Evolutionary conservation across 2,329 filamentous ascomycete species (phyloP), one percentile per base, ranked within the genome.

Genomic region (Drechslerella coelobrocha): DNA sequence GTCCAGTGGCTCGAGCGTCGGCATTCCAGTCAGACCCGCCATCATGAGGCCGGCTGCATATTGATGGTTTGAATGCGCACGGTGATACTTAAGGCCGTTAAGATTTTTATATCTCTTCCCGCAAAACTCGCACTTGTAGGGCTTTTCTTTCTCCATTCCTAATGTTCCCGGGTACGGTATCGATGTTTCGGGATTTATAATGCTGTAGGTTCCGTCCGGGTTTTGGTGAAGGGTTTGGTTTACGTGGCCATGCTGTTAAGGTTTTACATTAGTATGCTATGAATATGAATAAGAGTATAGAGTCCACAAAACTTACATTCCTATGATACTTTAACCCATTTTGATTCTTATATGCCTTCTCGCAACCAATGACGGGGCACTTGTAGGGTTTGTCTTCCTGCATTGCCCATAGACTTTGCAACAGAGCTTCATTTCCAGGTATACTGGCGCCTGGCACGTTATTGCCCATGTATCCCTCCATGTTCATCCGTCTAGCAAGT

Each of bases 61-160:
- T 19, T 74, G 72, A 80, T 74, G 83, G 79, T 63, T 82, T 78
- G 77, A 75, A 54, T 76, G 75, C 34, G 74, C 74, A 31, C 75
- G 74, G 26, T 89, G 87, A 78, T 99, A 99, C 86, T 99, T 99
- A 73, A 99, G 85, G 5, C 94, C 94, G 80, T 99, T 99, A 72
- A 99, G 80, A 78, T 99, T 99, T 87, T 99, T 99, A 82, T 99
- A 99, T 56, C 94, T 89, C 83, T 99, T 99, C 76, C 93, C 92
- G 78, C 94, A 99, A 9, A 92, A 89, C 74, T 97, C 92, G 79
- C 94, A 99, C 77, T 92, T 92, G 79, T 97, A 97, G 1, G 94
- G 94, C 82, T 99, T 99, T 82, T 97, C 93, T 79, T 97, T 99
- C 81, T 99, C 94, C 94, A 99, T 99, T n/a, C 94, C 94, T 34